Evolutionary conservation across 2,329 filamentous ascomycete species (phyloP).

Genomic region (Sphaerulina musiva): DNA sequence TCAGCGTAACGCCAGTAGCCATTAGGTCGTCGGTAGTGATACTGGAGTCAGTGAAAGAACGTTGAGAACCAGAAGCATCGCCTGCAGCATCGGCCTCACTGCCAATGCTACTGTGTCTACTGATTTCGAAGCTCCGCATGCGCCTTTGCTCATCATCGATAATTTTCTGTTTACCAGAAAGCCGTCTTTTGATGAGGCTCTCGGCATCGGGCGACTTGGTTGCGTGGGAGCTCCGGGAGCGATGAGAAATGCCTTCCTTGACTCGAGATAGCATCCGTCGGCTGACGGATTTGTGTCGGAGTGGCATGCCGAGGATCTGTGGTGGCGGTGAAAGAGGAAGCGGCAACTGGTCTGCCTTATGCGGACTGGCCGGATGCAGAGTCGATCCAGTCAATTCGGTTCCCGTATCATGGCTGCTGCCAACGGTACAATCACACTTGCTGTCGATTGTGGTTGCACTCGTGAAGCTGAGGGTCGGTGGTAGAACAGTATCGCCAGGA

Average conservation of each 20-base stretch:
- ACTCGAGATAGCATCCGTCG: constrained; percentile 34
- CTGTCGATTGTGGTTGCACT: constrained; percentile 13
- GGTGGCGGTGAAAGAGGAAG: constrained; percentile 5
- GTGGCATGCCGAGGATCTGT: constrained; percentile 16
- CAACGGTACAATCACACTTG: not conserved
- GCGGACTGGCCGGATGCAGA: constrained; percentile 5
- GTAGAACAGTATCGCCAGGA: not conserved
- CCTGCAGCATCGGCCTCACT: constrained; percentile 10
- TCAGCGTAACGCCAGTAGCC: constrained; percentile 11
- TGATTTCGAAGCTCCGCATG: constrained; percentile 28
- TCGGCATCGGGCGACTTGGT: constrained; percentile 26
- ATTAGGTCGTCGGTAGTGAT: constrained; percentile 24
- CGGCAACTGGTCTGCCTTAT: not conserved
- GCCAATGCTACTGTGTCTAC: constrained; percentile 24
- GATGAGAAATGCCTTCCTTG: constrained; percentile 29
- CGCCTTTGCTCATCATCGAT: constrained; percentile 21
- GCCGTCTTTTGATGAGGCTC: constrained; percentile 25
- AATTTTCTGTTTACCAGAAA: constrained; percentile 27
- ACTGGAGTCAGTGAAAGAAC: constrained; percentile 27
- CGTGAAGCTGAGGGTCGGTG: constrained; percentile 12
- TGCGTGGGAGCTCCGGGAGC: constrained; percentile 27
- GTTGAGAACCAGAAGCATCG: constrained; percentile 10
- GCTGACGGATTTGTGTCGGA: constrained; percentile 31
- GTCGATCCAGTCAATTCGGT: constrained; percentile 16
- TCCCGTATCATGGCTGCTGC: not conserved